Evolutionary conservation across 2,329 filamentous ascomycete genomes (phyloP).

Genomic region (Arthroderma sp.): DNA sequence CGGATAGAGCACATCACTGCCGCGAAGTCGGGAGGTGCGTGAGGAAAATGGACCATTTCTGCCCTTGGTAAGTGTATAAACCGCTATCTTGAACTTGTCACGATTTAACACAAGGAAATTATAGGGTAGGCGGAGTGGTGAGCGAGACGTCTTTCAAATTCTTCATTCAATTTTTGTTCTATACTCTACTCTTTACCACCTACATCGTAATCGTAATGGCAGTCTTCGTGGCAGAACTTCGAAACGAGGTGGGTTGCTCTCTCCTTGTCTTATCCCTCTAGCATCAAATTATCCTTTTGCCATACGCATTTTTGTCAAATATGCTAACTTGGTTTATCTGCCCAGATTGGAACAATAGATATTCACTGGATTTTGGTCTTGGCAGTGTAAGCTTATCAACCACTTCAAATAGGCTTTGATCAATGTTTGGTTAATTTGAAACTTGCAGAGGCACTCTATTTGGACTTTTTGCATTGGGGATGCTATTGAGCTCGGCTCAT

Average conservation of each 20-base stretch:
- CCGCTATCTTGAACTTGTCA: not conserved
- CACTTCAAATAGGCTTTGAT: not conserved
- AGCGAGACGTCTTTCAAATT: slow-evolving; percentile 80
- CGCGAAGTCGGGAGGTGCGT: slow-evolving; percentile 71
- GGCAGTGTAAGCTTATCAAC: slow-evolving; percentile 38
- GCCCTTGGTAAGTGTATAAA: slow-evolving; percentile 50
- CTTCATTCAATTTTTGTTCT: slow-evolving; percentile 76
- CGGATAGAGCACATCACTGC: slow-evolving; percentile 77
- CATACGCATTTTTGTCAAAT: too few species aligned
- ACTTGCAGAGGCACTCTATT: slow-evolving; percentile 50
- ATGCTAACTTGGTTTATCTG: slow-evolving; percentile 4
- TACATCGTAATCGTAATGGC: slow-evolving; percentile 52
- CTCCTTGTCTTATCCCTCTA: slow-evolving; percentile 4
- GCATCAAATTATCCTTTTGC: not conserved
- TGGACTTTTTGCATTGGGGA: slow-evolving; percentile 63
- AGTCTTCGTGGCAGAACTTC: slow-evolving; percentile 48
- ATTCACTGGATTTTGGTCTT: slow-evolving; percentile 54
- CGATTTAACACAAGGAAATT: not conserved
- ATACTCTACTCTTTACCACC: slow-evolving; percentile 54
- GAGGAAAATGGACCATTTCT: slow-evolving; percentile 87
- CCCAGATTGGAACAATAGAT: slow-evolving; percentile 32
- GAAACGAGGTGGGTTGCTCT: slow-evolving; percentile 27
- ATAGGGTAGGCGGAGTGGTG: slow-evolving; percentile 79
- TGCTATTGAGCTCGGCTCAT: slow-evolving; percentile 60
- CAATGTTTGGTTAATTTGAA: slow-evolving; percentile 6